Conservation (phyloP, 2,329 filamentous ascomycete species). For the Akanthomyces uredinophilus region DNA sequence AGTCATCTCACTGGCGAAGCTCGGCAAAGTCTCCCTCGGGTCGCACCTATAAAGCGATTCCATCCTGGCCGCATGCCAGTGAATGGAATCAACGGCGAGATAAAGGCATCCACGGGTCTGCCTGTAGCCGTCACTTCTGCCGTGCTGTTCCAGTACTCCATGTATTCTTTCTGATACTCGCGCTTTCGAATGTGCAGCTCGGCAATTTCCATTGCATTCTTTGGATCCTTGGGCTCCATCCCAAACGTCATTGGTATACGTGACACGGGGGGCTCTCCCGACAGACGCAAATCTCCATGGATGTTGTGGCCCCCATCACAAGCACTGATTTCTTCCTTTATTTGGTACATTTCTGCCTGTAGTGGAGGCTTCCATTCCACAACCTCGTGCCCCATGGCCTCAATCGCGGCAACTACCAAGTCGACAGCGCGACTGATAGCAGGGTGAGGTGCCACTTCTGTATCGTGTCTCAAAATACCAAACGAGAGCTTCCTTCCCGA, state of each 20-base stretch:
- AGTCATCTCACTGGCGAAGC: too few relatives aligned
- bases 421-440: not conserved
- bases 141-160: slow-evolving; percentile 10
- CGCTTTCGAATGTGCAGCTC: not conserved
- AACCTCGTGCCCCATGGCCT: not conserved
- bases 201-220: slow-evolving; percentile 2
- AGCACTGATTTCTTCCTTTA: not conserved
- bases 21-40: too few relatives aligned
- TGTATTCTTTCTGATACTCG: slow-evolving; percentile 8
- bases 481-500: not conserved
- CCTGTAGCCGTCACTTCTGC: not conserved
- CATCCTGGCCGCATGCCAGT: slow-evolving; percentile 32
- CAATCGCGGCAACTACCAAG: not conserved
- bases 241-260: not conserved
- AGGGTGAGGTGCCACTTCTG: not conserved
- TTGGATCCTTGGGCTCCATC: not conserved
- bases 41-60: slow-evolving; percentile 20
- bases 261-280: not conserved
- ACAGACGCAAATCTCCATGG: not conserved
- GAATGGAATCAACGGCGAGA: slow-evolving; percentile 35
- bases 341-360: not conserved
- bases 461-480: not conserved
- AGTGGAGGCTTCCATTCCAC: not conserved
- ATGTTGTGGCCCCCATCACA: slow-evolving; percentile 1
- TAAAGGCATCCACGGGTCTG: slow-evolving; percentile 27